Conservation (phyloP, 495 filamentous ascomycete genomes). For the Penicillium alfredii region DNA sequence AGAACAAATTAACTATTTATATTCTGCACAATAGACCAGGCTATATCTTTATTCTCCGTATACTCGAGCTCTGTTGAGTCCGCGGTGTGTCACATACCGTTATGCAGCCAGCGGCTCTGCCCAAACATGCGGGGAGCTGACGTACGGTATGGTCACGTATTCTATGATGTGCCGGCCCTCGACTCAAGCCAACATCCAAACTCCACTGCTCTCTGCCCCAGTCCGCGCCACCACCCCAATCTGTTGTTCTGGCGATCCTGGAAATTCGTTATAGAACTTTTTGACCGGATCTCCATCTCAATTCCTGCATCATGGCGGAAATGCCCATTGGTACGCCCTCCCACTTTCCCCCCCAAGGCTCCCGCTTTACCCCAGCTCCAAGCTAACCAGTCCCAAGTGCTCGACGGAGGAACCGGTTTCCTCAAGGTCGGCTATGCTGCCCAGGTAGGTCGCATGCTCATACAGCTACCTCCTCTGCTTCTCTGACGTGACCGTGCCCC, state of each 20-base stretch:
- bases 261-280: slow-evolving; percentile 12
- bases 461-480: slow-evolving; percentile 5
- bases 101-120: slow-evolving; percentile 8
- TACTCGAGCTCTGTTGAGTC: too few species aligned
- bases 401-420: slow-evolving; percentile 99
- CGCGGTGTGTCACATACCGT: slow-evolving; percentile 20
- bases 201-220: slow-evolving; percentile 13
- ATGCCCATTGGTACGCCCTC: slow-evolving; percentile 60
- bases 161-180: slow-evolving; percentile 25
- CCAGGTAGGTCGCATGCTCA: slow-evolving; percentile 48
- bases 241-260: slow-evolving; percentile 17
- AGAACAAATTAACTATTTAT: too few species aligned
- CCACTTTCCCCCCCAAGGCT: slow-evolving; percentile 22
- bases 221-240: slow-evolving; percentile 19
- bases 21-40: too few species aligned
- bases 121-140: slow-evolving; percentile 15
- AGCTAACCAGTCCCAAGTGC: slow-evolving; percentile 56
- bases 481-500: slow-evolving; percentile 9
- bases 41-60: too few species aligned
- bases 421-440: slow-evolving; percentile 98
- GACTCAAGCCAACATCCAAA: slow-evolving; percentile 19
- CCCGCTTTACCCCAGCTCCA: slow-evolving; percentile 18
- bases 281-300: not conserved
- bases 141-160: slow-evolving; percentile 31
- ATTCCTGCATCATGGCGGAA: slow-evolving; percentile 54